Conservation (phyloP, 2,329 filamentous ascomycete species). For the Cephalotrichum gorgonifer region DNA sequence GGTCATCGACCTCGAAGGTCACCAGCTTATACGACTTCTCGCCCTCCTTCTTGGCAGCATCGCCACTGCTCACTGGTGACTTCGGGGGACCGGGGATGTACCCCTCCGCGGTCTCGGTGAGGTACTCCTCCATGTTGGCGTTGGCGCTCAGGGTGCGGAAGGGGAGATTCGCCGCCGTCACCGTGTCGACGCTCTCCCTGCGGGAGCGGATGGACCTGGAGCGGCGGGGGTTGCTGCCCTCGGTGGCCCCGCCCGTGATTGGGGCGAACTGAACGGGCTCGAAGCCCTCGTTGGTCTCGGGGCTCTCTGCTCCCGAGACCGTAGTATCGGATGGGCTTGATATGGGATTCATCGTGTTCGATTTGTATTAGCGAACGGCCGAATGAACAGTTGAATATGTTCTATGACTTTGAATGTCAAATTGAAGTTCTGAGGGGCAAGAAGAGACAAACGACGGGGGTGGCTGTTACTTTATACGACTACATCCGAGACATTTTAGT, state of each 20-base stretch:
- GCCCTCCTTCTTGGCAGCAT: constrained; percentile 12
- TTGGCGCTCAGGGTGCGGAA: constrained; percentile 50
- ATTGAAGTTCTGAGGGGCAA: too few relatives aligned
- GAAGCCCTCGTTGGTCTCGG: constrained; percentile 84
- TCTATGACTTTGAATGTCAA: too few relatives aligned
- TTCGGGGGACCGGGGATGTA: constrained; percentile 39
- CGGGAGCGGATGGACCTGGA: constrained; percentile 12
- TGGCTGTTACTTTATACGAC: too few relatives aligned
- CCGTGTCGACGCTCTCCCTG: constrained; percentile 27
- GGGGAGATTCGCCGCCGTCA: constrained; percentile 47
- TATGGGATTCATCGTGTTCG: too few relatives aligned
- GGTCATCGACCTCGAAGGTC: constrained; percentile 58
- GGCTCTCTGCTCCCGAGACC: too few relatives aligned
- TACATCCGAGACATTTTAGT: too few relatives aligned
- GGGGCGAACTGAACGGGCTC: constrained; percentile 56
- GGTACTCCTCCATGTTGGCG: constrained; percentile 59
- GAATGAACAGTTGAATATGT: too few relatives aligned
- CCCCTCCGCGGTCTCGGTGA: constrained; percentile 48
- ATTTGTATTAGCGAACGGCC: too few relatives aligned
- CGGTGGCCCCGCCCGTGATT: constrained; percentile 46
- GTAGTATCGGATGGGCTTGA: too few relatives aligned
- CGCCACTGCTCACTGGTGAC: too few relatives aligned
- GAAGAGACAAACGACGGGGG: too few relatives aligned
- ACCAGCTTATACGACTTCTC: constrained; percentile 38
- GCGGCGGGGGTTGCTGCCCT: constrained; percentile 49